phyloP scores from a whole-genome alignment of 768 basidiomycete species.

The Punctularia strigosozonata region DNA sequence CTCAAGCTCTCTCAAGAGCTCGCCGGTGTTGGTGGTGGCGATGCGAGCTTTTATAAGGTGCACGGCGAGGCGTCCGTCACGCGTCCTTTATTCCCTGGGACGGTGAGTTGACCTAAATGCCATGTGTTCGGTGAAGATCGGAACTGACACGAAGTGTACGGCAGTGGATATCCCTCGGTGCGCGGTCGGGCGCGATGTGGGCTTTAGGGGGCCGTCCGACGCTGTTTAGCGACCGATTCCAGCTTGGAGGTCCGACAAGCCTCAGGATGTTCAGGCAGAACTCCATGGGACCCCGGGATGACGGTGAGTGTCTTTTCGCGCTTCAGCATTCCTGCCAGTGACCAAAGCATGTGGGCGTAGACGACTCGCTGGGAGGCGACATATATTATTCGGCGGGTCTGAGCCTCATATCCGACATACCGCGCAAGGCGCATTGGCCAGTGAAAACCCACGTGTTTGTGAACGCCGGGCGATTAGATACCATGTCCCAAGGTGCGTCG shows the following conservation, averaged over 20 bases:
- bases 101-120: constrained; percentile 32
- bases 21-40: constrained; percentile 77
- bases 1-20: constrained; percentile 54
- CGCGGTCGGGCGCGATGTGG: constrained; percentile 59
- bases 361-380: constrained; percentile 80
- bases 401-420: constrained; percentile 66
- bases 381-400: constrained; percentile 68
- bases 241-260: constrained; percentile 84
- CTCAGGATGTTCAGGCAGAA: constrained; percentile 70
- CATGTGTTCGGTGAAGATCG: constrained; percentile 11
- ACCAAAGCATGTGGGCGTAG: constrained; percentile 25
- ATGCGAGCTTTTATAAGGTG: constrained; percentile 63
- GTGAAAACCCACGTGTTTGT: constrained; percentile 70
- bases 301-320: constrained; percentile 30
- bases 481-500: constrained; percentile 41
- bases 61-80: constrained; percentile 58
- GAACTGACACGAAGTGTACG: background rate
- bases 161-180: constrained; percentile 67
- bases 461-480: constrained; percentile 70
- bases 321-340: constrained; percentile 1
- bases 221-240: constrained; percentile 78
- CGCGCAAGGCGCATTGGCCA: constrained; percentile 70
- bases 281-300: constrained; percentile 68
- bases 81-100: constrained; percentile 40
- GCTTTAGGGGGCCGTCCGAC: constrained; percentile 42